Evolutionary conservation across 2,329 filamentous ascomycete species (phyloP).

Genomic region (Diplocarpon mali): DNA sequence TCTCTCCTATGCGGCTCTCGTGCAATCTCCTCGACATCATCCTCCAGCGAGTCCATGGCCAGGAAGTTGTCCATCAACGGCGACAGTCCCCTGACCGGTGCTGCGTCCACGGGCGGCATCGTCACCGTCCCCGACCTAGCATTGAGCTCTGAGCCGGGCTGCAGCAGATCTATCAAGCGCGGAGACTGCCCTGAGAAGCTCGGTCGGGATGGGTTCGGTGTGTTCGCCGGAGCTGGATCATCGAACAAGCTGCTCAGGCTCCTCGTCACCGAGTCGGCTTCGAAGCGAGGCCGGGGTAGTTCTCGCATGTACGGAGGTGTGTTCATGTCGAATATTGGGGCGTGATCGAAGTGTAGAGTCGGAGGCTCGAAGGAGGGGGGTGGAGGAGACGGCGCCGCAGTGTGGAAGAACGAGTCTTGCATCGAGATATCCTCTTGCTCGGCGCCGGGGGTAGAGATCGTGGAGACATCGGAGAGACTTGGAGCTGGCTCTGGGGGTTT

Average conservation of each 20-base stretch:
- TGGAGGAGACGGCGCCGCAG: constrained; percentile 20
- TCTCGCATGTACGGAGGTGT: constrained; percentile 24
- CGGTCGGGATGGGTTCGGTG: constrained; percentile 18
- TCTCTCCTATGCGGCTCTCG: constrained; percentile 26
- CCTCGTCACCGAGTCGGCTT: constrained; percentile 28
- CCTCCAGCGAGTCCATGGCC: constrained; percentile 27
- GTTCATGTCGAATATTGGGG: constrained; percentile 25
- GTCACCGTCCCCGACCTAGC: constrained; percentile 23
- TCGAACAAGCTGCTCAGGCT: constrained; percentile 29
- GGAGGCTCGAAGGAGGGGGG: constrained; percentile 10
- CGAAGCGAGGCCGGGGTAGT: constrained; percentile 21
- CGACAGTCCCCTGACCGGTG: constrained; percentile 12
- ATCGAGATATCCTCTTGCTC: constrained; percentile 21
- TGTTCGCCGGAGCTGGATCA: constrained; percentile 25
- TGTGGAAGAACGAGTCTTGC: constrained; percentile 24
- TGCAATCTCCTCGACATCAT: constrained; percentile 45
- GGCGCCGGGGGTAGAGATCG: constrained; percentile 16
- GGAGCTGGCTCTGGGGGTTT: constrained; percentile 15
- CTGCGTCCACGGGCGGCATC: constrained; percentile 17
- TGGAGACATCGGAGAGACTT: constrained; percentile 22
- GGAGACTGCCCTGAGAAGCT: constrained; percentile 35
- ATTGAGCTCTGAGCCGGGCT: constrained; percentile 37
- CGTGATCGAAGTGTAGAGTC: constrained; percentile 20
- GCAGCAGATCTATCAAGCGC: constrained; percentile 35
- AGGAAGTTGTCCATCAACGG: constrained; percentile 19